Evolutionary conservation across 129 eudicot genomes (phyloP), one percentile per base, ranked within the genome.

Genomic region (Saposhnikovia divaricata): DNA sequence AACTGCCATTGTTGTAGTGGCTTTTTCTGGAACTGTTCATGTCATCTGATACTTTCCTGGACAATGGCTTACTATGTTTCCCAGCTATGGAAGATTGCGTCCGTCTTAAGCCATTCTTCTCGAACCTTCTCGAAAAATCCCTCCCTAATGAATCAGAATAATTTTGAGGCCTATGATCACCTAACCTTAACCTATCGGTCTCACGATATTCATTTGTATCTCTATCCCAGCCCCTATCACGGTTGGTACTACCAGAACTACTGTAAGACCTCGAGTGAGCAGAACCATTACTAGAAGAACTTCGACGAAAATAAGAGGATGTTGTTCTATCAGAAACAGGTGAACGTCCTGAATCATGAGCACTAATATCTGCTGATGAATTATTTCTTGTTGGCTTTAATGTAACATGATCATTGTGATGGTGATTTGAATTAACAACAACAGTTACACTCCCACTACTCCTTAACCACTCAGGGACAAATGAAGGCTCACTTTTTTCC

Each of bases 401-500:
- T 82, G 80, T 81, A 45, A 82, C 74, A 81, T 84, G 93, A 74
- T 91, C 94, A 78, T 90, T 96, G 16, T 66, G 72, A 39, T 11
- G 16, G 77, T 86, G 88, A 43, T 81, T 78, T 2, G 89, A 7
- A 47, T 82, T 79, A 84, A 85, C 83, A 39, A 82, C 81, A 61
- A 83, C 82, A 34, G 68, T 83, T 78, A 81, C 80, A 77, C 81
- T 85, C 83, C 93, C 93, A 74, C 85, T 84, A 78, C 82, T 90
- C 84, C 86, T 95, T 86, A 95, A 84, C 98, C 98, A 95, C 89
- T 90, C 92, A 15, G 98, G 98, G 53, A 89, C 92, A 77, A 95
- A 89, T 25, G 96, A 82, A 61, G 97, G 98, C 84, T 95, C 98
- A 89, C 89, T 95, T 92, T 81, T 95, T 73, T 87, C 98, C 98